Base-by-base conservation (phyloP, 768 basidiomycete species). In the Dentipellis sp. region DNA sequence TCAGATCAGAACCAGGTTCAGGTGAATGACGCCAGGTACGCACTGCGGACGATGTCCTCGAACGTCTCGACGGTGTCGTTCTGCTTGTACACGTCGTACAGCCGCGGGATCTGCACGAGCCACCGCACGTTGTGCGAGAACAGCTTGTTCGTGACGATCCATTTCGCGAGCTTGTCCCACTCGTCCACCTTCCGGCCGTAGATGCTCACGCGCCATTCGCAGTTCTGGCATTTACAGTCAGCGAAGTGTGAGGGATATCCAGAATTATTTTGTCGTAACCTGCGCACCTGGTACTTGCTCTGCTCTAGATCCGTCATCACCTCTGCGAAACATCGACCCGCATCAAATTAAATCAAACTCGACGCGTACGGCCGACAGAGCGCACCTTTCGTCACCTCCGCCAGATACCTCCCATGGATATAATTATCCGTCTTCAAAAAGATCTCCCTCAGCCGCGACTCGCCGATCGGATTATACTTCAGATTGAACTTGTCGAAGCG, bases 81-180 rank as follows among this genome's bases (percentile, higher is more conserved):
- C 54, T 84, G 83, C 67, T 94, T 97, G 78, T 97, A 99, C 7
- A 98, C 82, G 62, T 95, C 87, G 72, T 99, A 99, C 57, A 99
- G 68, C 2, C 97, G 84, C 0, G 97, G 97, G 6, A 98, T 75
- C 68, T 98, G 97, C 60, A 99, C 88, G 56, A 98, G 82, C 97
- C 97, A 98, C 53, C 97, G 83, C 39, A 98, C 93, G 66, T 99
- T 98, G 70, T 98, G 94, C 2, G 94, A 97, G 69, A 79, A 89
- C 4, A 98, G 76, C 68, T 95, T 93, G 75, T 97, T 82, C 66
- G 89, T 79, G 67, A 97, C 83, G 56, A 99, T 84, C 97, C 97
- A 99, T 75, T 86, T 88, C 16, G 97, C 97, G 6, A 99, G 76
- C 65, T 97, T 97, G 75, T 98, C 97, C 97, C 97, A 99, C 72